These are phyloP conservation scores for Jackrogersella minutella DNA, from an alignment of 495 filamentous ascomycete species.

Conservation along the genomic window DNA sequence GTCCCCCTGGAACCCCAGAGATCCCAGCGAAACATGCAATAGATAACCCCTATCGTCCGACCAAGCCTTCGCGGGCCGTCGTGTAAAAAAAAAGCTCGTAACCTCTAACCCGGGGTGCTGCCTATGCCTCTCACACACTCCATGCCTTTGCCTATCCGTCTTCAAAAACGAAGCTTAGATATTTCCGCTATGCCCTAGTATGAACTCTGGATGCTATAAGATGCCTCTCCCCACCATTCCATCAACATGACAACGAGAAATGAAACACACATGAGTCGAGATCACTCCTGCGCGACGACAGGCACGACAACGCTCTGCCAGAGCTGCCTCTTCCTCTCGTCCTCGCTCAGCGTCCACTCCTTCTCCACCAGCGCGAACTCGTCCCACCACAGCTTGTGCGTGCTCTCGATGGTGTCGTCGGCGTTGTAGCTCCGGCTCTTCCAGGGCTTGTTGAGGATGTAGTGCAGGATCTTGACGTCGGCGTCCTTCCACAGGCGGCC, in stretches of 20 bases:
- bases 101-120: conserved; percentile 12
- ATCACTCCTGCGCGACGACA: conserved; percentile 51
- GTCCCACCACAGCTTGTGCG: conserved; percentile 53
- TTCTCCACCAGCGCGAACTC: conserved; percentile 46
- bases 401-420: conserved; percentile 47
- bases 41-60: not conserved
- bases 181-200: conserved; percentile 17
- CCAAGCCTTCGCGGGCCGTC: not conserved
- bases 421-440: conserved; percentile 45
- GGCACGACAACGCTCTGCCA: conserved; percentile 50
- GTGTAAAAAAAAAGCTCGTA: conserved; percentile 6
- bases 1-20: no score
- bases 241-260: no score
- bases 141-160: not conserved
- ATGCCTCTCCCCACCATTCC: conserved; percentile 1
- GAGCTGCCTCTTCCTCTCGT: conserved; percentile 43
- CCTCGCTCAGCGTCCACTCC: conserved; percentile 43
- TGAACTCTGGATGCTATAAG: conserved; percentile 14
- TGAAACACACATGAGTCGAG: no score
- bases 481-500: conserved; percentile 44
- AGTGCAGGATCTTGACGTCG: conserved; percentile 50
- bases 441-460: conserved; percentile 53
- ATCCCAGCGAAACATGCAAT: not conserved
- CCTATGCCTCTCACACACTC: not conserved
- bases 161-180: conserved; percentile 1